Evolutionary conservation across 2,329 filamentous ascomycete genomes (phyloP).

Genomic region (Mycosphaerelloides madeirae): DNA sequence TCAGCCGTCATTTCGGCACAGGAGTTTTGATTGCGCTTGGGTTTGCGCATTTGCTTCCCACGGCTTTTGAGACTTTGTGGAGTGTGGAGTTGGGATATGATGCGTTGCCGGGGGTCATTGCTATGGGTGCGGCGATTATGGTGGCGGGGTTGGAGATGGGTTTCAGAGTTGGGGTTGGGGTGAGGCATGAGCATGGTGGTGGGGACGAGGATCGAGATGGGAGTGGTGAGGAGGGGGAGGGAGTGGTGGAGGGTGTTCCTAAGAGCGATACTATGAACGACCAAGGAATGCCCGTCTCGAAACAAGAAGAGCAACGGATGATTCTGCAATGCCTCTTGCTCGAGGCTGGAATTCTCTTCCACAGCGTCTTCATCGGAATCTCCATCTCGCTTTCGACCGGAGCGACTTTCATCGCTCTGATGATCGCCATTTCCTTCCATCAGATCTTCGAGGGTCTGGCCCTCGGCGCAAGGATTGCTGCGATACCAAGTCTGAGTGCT

Average conservation of each 20-base stretch:
- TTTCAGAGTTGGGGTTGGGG: no score
- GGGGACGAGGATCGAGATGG: no score
- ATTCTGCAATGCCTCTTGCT: slow-evolving; percentile 68
- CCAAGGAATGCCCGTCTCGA: not conserved
- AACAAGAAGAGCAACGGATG: slow-evolving; percentile 45
- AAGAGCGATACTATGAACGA: no score
- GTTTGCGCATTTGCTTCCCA: slow-evolving; percentile 56
- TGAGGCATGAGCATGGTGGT: no score
- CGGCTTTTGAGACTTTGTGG: slow-evolving; percentile 55
- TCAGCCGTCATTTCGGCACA: slow-evolving; percentile 55
- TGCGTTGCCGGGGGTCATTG: slow-evolving; percentile 65
- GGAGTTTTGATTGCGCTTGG: slow-evolving; percentile 53
- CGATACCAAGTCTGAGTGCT: slow-evolving; percentile 64
- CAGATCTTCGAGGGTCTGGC: slow-evolving; percentile 66
- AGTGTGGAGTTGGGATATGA: slow-evolving; percentile 68
- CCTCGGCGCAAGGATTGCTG: slow-evolving; percentile 64
- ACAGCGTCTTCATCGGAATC: slow-evolving; percentile 70
- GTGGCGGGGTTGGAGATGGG: slow-evolving; percentile 85
- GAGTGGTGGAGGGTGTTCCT: no score
- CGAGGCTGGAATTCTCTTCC: slow-evolving; percentile 72
- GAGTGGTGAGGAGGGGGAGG: no score
- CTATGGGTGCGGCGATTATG: slow-evolving; percentile 43
- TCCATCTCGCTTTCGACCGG: slow-evolving; percentile 64
- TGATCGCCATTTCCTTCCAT: slow-evolving; percentile 66
- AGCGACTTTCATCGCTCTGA: slow-evolving; percentile 58